Conservation (phyloP, 306 rosid species). For the Trifolium repens region DNA sequence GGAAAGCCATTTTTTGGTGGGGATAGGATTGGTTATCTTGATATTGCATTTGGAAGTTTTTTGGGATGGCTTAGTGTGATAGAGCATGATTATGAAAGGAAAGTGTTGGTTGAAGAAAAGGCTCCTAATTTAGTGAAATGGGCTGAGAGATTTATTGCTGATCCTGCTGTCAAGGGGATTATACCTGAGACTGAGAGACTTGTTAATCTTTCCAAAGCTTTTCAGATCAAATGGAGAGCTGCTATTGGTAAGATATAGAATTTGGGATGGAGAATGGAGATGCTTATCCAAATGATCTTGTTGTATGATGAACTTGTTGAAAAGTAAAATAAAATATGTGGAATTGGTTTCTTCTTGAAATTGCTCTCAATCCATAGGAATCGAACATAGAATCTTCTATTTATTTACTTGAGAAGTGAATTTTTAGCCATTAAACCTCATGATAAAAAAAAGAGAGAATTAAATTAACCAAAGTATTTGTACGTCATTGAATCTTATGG, state of each 20-base stretch:
- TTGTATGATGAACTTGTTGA: constrained; percentile 6
- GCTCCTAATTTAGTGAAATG: constrained; percentile 59
- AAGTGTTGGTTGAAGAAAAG: constrained; percentile 50
- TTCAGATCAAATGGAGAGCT: constrained; percentile 49
- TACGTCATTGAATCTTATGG: too few species aligned
- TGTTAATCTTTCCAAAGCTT: constrained; percentile 46
- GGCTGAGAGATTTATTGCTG: constrained; percentile 53
- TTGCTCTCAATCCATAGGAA: too few species aligned
- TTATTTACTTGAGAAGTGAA: too few species aligned
- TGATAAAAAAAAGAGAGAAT: too few species aligned
- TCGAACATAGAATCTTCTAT: too few species aligned
- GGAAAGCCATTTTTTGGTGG: constrained; percentile 63
- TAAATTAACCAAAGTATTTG: too few species aligned
- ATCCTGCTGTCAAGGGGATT: constrained; percentile 56
- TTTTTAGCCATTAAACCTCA: too few species aligned
- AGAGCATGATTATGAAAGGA: constrained; percentile 45
- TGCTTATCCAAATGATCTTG: constrained; percentile 1
- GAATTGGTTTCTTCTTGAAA: not conserved
- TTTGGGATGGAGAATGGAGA: not conserved
- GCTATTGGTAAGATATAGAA: constrained; percentile 36
- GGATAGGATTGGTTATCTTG: constrained; percentile 63
- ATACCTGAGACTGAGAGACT: constrained; percentile 60
- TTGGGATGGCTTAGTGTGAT: constrained; percentile 55
- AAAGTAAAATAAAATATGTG: constrained; percentile 5
- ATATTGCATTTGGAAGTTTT: constrained; percentile 63